Evolutionary conservation across 2,329 filamentous ascomycete genomes (phyloP), one percentile per base, ranked within the genome.

Genomic region (Lomentospora prolificans): DNA sequence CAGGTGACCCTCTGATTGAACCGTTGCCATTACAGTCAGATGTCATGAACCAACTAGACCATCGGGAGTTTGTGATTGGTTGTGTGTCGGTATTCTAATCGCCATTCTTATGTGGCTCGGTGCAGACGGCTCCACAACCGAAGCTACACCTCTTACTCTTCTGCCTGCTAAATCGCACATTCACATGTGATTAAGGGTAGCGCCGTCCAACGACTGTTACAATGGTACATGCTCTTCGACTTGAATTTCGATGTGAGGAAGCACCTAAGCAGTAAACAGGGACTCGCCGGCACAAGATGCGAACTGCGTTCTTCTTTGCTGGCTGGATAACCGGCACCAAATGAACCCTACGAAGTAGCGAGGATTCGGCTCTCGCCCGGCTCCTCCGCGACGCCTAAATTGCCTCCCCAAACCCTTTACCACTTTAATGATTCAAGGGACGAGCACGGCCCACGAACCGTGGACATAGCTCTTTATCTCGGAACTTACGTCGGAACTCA

Each of bases 41-140:
- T 48, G 44, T 48, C 44, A 48, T 48, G 44, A 48, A 48, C 44
- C 44, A 48, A 48, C 44, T 48, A 48, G 44, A 48, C 44, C 44
- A 48, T 48, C 44, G 44, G 44, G 44, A 48, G 44, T 48, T 48
- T 48, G 3, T 48, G 44, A 48, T 48, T 48, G 44, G 44, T 48
- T 48, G 22, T 48, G 22, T 10, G 17, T 22, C 6, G 19, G 36
- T 27, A 2, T 48, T 25, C 44, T 48, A 48, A 48, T 27, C 17
- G 44, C 36, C 19, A 41, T 41, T 17, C 36, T 41, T 41, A 41
- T 41, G 36, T 5, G 5, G n/a, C n/a, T 17, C 19, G 6, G 14
- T 14, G 36, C n/a, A 36, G 31, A 36, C 3, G 31, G n/a, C 36
- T 41, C 36, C 14, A 8, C 36, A 41, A 3, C n/a, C 2, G 7